A percentile compares a stretch with the other conserved stretches of the same genome.
phyloP scores from a whole-genome alignment of 2,329 filamentous ascomycete genomes.

The Venturia effusa region DNA sequence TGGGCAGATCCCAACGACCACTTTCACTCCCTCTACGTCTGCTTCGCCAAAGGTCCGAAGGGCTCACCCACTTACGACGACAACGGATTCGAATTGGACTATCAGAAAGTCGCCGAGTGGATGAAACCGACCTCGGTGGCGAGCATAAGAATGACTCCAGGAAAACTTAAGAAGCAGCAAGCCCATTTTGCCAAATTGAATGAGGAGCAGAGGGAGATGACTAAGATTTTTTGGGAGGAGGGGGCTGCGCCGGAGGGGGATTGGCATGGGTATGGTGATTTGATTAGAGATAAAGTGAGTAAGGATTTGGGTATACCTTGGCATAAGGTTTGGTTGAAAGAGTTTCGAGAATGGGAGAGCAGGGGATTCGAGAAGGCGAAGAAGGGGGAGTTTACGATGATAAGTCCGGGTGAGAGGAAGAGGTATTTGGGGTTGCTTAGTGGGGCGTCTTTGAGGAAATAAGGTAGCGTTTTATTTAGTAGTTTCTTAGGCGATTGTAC shows the following conservation, averaged over 20 bases:
- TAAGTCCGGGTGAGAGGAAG: not conserved
- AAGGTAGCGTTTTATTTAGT: too few relatives aligned
- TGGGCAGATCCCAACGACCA: not conserved
- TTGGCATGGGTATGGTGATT: not conserved
- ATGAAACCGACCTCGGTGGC: not conserved
- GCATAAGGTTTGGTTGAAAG: not conserved
- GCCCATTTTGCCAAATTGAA: not conserved
- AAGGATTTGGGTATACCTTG: not conserved
- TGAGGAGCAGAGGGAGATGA: not conserved
- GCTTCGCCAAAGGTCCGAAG: not conserved
- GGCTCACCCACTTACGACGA: not conserved
- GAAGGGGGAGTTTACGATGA: not conserved
- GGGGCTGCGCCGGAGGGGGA: not conserved
- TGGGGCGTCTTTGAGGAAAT: not conserved
- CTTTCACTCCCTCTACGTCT: not conserved
- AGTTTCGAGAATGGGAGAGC: not conserved
- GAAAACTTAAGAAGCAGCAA: not conserved
- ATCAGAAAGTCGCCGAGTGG: not conserved
- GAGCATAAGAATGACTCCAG: not conserved
- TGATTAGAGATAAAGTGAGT: not conserved
- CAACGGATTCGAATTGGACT: not conserved
- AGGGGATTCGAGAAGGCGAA: not conserved
- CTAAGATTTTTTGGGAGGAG: not conserved
- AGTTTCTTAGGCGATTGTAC: too few relatives aligned
- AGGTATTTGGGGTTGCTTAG: not conserved